phyloP scores from a whole-genome alignment of 2,329 filamentous ascomycete species.

The Talaromyces sp. region DNA sequence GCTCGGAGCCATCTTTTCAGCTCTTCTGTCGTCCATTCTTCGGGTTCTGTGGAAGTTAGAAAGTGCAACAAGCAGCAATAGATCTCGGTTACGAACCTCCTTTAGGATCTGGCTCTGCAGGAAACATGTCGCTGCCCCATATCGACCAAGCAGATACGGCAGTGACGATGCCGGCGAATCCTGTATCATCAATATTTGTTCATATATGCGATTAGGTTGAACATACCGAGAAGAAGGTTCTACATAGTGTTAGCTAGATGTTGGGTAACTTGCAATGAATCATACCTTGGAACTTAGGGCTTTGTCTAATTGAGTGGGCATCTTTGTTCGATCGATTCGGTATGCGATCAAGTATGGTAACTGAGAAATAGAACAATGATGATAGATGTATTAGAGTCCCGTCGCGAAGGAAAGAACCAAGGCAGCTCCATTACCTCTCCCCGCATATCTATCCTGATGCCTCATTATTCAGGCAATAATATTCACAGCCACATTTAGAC shows the following conservation, averaged over 20 bases:
- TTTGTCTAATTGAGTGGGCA: slow-evolving; percentile 65
- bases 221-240: slow-evolving; percentile 67
- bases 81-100: slow-evolving; percentile 53
- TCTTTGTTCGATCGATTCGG: neutral
- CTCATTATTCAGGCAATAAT: neutral
- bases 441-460: neutral
- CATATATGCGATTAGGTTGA: neutral
- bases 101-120: slow-evolving; percentile 68
- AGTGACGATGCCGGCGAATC: slow-evolving; percentile 76
- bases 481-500: slow-evolving; percentile 10
- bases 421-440: slow-evolving; percentile 5
- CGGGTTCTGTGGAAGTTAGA: slow-evolving; percentile 50
- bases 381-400: neutral
- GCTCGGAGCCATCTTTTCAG: slow-evolving; percentile 74
- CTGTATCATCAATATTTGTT: slow-evolving; percentile 39
- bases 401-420: neutral
- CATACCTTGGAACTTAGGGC: slow-evolving; percentile 67
- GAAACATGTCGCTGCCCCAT: slow-evolving; percentile 83
- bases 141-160: slow-evolving; percentile 80
- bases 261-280: slow-evolving; percentile 17
- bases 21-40: slow-evolving; percentile 75
- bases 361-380: neutral
- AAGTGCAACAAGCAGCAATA: neutral
- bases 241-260: slow-evolving; percentile 33
- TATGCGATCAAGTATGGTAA: neutral